Evolutionary conservation across 2,329 filamentous ascomycete species (phyloP), one percentile per base, ranked within the genome.

Genomic region (Dactylella cylindrospora): DNA sequence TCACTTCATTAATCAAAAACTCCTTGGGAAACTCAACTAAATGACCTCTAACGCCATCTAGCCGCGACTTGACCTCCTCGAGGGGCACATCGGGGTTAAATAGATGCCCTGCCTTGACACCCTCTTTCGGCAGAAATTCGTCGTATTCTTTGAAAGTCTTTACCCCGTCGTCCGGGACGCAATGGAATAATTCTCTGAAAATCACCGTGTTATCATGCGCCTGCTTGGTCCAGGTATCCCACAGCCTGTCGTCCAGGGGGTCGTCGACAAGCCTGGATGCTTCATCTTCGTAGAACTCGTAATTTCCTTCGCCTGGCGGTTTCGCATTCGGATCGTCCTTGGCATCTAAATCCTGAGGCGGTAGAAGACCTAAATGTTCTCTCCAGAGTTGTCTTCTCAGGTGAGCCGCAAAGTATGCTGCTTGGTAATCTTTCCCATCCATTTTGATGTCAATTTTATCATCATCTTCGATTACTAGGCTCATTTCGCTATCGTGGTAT

Each of bases 21-120:
- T 90, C 82, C 69, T 97, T 73, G n/a, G 90, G 90, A 84, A 95
- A 91, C 88, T 88, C 94, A 5, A 97, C 91, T 32, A 97, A 73
- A 75, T 97, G 91, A 0, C 91, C 91, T 74, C 83, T 84, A 67
- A 97, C 82, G 70, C 85, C 79, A 68, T 89, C 84, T 43, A 97
- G 76, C 72, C 91, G 89, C 66, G 79, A 72, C 12, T 87, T 80
- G 5, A 93, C 83, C 51, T 94, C 84, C 19, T 84, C 77, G 0
- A 83, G 80, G 0, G 86, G 85, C 72, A 54, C 50, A 22, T 62
- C 86, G 79, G 73, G 85, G 88, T 57, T 81, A 69, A 87, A 95
- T 59, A 97, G 78, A 73, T 97, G 93, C 0, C 93, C 91, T 2
- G 89, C 76, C 72, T 88, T 93, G 64, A 86, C 80, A 3, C 84